Base-by-base conservation (phyloP, 805 yeast species). In the Metschnikowia kunwiensis region DNA sequence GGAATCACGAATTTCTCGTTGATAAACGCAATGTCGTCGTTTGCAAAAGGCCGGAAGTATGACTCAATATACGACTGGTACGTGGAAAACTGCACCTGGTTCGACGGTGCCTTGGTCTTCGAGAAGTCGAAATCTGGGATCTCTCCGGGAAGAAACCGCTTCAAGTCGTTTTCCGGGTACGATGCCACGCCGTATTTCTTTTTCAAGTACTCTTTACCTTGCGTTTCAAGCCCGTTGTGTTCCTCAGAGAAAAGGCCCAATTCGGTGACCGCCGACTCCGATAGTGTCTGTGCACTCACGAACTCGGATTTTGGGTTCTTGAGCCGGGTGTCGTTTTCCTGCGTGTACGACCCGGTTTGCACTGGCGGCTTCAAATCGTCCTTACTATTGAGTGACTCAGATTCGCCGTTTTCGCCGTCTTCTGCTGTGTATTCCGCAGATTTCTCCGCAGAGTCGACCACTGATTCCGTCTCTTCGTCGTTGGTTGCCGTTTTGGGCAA, bases 81-180 rank as follows among this genome's bases (percentile, higher is more conserved):
- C 0, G 98, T 89, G 9, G 85, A 72, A 56, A 85, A 88, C 54
- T 88, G 96, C 12, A 91, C 93, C 63, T 93, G 98, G 58, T 87
- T 91, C 2, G 87, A 62, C 3, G 74, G 72, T 4, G 70, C 56
- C 53, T 89, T 91, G 10, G 81, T 77, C 44, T 79, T 78, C 5
- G 96, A 81, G 49, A 86, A 87, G 60, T 93, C 97, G 38, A 72
- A 74, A 57, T 85, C 80, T 8, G 98, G 98, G 17, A 88, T 80
- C 23, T 71, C 77, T 3, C 98, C 99, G 0, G 98, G 96, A 20
- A 93, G 66, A 43, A 83, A 60, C 37, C 79, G 82, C 46, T 77
- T 70, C 29, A 93, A 65, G 54, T 89, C 95, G 25, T 70, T 70
- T 21, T 80, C 75, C 0, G 98, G 98, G 56, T 79, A 93, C n/a